Evolutionary conservation across 805 yeast genomes (phyloP), one percentile per base, ranked within the genome.

Genomic region (Candida takata): DNA sequence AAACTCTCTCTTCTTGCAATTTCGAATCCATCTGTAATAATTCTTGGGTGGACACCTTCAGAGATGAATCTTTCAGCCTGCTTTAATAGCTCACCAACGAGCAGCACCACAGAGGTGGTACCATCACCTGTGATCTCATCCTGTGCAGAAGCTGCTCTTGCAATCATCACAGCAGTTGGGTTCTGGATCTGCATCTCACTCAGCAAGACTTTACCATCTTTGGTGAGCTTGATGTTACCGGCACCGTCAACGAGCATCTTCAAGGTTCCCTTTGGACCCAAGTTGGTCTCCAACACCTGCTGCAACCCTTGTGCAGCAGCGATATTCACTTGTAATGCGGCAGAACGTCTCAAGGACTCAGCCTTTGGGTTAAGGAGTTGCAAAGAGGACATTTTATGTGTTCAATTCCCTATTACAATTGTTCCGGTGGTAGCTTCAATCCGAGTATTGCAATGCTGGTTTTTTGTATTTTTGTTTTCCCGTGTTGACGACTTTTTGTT

Each of bases 81-180:
- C 58, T 84, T 85, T 57, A 92, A 71, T 42, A 92, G 67, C 60
- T 90, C 97, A 37, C 98, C 98, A 29, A 92, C 98, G 37, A 88
- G 71, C 44, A 94, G 69, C 30, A 88, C 90, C 36, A 92, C 98
- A 2, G 96, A 83, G 6, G 97, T 90, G 37, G 98, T 92, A 45
- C 98, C 98, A 62, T 92, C 98, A 34, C 98, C 98, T n/a, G 97
- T 84, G 56, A 92, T 86, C 61, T 92, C 98, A 60, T 92, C 98
- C 63, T 92, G 98, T 1, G 98, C 97, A 31, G 95, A 78, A 33
- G 98, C 98, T 11, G 97, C 98, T 47, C 97, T 74, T 3, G 98
- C 95, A 63, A 83, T 83, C 84, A 83, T 77, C 24, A 83, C 84
- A 0, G 94, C 94, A 4, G 94, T 84, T 9, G 94, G 94, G 44